Conservation (phyloP, 2,329 filamentous ascomycete genomes). For the Sodiomyces alkalinus region DNA sequence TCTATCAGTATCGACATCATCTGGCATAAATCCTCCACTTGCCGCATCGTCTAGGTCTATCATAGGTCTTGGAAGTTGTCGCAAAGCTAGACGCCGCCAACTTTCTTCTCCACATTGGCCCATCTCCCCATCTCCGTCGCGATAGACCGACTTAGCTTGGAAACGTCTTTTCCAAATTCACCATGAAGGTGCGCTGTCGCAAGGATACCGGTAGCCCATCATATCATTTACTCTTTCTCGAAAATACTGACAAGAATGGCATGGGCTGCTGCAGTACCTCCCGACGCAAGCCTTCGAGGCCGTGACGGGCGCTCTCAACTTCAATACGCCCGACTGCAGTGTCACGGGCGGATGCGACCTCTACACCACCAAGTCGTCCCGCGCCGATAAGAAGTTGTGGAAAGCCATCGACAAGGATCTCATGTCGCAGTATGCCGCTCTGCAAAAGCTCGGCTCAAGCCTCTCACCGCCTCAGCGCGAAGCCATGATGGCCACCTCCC, state of each 20-base stretch:
- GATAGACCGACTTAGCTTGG: no score
- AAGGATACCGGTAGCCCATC: no score
- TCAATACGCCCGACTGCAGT: conserved; percentile 84
- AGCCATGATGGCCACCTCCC: conserved; percentile 54
- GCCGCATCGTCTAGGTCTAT: no score
- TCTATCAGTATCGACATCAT: no score
- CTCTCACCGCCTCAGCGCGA: conserved; percentile 70
- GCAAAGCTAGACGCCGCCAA: no score
- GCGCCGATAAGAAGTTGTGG: conserved; percentile 92
- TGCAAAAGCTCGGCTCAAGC: conserved; percentile 73
- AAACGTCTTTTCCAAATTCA: no score
- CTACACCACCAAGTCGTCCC: conserved; percentile 93
- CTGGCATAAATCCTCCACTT: no score
- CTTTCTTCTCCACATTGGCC: no score
- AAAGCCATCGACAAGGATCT: conserved; percentile 87
- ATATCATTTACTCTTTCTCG: no score
- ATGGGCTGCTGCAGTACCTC: conserved; percentile 61
- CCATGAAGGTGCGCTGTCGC: conserved; percentile 1
- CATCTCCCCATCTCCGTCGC: no score
- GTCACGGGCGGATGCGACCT: conserved; percentile 90
- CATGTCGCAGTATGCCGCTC: conserved; percentile 78
- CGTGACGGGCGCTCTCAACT: conserved; percentile 85
- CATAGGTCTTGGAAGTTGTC: no score
- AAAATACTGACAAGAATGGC: no score
- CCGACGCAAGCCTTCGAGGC: conserved; percentile 82